A percentile compares a stretch with the other conserved stretches of the same genome.
These are phyloP conservation scores for Benincasa hispida DNA, from an alignment of 306 rosid species.

Conservation along the genomic window DNA sequence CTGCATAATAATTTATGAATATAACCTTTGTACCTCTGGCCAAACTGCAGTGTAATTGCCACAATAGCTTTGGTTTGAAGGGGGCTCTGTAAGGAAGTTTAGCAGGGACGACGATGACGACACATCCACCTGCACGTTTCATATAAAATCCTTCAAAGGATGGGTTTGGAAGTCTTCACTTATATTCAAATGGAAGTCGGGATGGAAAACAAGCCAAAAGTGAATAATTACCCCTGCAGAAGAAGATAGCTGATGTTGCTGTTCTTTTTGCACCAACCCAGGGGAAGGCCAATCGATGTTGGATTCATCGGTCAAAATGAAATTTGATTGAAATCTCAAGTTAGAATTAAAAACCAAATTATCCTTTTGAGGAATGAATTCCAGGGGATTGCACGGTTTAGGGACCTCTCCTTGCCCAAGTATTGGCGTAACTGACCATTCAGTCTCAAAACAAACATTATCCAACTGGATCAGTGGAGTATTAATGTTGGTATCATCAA, in stretches of 20 bases:
- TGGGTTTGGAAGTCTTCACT: not conserved
- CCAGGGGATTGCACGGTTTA: slow-evolving; percentile 27
- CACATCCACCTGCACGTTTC: slow-evolving; percentile 42
- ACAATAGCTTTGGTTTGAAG: slow-evolving; percentile 88
- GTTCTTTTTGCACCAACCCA: slow-evolving; percentile 26
- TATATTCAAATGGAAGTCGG: not conserved
- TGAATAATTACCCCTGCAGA: slow-evolving; percentile 33
- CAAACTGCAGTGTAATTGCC: slow-evolving; percentile 18
- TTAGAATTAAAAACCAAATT: slow-evolving; percentile 24
- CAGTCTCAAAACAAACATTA: slow-evolving; percentile 23
- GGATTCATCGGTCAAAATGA: slow-evolving; percentile 30
- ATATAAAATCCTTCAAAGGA: not conserved
- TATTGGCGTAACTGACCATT: slow-evolving; percentile 9
- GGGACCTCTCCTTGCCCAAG: slow-evolving; percentile 23
- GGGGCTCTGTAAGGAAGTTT: slow-evolving; percentile 68
- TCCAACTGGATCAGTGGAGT: slow-evolving; percentile 15
- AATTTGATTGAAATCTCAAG: slow-evolving; percentile 25
- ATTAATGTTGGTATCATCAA: slow-evolving; percentile 17
- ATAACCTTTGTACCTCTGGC: slow-evolving; percentile 41
- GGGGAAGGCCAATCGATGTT: slow-evolving; percentile 26
- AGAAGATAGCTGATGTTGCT: slow-evolving; percentile 27
- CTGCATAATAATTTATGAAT: not conserved
- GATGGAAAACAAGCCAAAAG: slow-evolving; percentile 3
- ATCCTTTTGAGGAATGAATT: slow-evolving; percentile 26
- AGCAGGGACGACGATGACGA: slow-evolving; percentile 33